Evolutionary conservation across 176 grass and related monocot genomes (phyloP).

Genomic region (Dendrocalamus sinicus): DNA sequence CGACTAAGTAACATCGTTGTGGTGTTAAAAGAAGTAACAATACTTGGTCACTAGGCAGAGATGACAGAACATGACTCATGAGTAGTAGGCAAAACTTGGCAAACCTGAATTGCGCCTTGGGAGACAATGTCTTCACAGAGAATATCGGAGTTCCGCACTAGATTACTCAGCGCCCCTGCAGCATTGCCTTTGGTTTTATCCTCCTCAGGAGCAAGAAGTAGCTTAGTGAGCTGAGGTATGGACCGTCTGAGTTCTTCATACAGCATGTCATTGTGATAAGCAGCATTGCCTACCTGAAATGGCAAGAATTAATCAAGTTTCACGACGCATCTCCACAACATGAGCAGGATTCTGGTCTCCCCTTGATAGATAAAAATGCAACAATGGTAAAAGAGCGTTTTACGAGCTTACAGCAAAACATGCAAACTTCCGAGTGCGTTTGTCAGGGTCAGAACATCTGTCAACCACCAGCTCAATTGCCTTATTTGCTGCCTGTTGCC

Average conservation of each 20-base stretch:
- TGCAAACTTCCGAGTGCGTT: conserved; percentile 90
- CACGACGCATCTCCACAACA: conserved; percentile 3
- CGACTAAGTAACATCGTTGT: neutral
- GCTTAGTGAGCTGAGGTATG: conserved; percentile 78
- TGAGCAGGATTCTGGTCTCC: neutral
- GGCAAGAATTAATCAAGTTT: neutral
- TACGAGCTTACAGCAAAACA: conserved; percentile 88
- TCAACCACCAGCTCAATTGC: conserved; percentile 87
- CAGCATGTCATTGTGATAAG: conserved; percentile 91
- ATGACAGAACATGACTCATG: neutral
- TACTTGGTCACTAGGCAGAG: neutral
- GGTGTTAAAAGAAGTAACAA: neutral
- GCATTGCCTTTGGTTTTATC: conserved; percentile 98
- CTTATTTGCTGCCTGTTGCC: conserved; percentile 64
- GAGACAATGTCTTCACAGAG: conserved; percentile 77
- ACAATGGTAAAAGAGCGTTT: neutral
- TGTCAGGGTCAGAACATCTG: conserved; percentile 89
- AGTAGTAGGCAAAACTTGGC: conserved; percentile 12
- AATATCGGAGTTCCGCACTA: conserved; percentile 69
- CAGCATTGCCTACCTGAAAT: conserved; percentile 90
- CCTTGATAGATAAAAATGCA: neutral
- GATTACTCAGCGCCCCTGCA: conserved; percentile 90
- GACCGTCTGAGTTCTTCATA: conserved; percentile 79
- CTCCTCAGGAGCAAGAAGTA: conserved; percentile 82
- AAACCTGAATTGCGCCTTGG: conserved; percentile 78